Evolutionary conservation across 2,329 filamentous ascomycete species (phyloP).

Genomic region (Fusarium sp.): DNA sequence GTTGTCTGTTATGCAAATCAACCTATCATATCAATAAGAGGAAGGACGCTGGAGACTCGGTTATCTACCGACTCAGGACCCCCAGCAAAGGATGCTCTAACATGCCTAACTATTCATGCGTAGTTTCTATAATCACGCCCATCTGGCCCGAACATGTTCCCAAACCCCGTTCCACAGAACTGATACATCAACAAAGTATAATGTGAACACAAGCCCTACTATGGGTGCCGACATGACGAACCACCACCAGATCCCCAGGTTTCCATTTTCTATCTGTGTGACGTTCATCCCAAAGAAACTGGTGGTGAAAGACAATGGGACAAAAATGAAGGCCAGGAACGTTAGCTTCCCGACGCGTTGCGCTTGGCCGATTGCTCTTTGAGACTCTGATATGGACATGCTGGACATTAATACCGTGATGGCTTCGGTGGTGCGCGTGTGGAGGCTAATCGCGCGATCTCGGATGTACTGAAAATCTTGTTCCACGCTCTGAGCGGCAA

Average conservation of each 20-base stretch:
- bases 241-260: neutral
- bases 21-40: neutral
- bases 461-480: neutral
- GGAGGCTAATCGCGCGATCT: neutral
- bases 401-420: neutral
- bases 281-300: neutral
- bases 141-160: neutral
- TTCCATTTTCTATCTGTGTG: neutral
- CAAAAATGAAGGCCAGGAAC: neutral
- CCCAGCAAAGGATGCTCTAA: no score
- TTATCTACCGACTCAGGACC: neutral
- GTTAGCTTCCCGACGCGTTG: neutral
- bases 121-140: neutral
- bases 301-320: neutral
- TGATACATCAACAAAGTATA: neutral
- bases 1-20: neutral
- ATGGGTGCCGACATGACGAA: neutral
- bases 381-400: neutral
- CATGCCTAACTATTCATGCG: neutral
- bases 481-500: neutral
- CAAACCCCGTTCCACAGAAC: neutral
- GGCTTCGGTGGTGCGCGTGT: neutral
- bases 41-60: neutral
- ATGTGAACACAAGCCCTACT: neutral
- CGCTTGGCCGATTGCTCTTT: neutral